Conservation (phyloP, 495 filamentous ascomycete species). For the Friedmanniomyces simplex region DNA sequence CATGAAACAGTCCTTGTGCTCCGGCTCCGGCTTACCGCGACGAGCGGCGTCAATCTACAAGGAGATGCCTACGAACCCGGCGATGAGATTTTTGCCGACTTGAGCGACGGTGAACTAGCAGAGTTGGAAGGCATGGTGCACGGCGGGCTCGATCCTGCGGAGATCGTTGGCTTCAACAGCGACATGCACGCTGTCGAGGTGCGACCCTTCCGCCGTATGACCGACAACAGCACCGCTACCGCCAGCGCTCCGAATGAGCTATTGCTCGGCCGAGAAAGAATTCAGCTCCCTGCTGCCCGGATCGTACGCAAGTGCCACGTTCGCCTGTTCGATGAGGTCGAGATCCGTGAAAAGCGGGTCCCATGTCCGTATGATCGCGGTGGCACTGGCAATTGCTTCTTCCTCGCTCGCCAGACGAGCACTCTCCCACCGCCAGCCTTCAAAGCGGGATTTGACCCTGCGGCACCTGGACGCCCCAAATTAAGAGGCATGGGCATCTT, state of each 20-base stretch:
- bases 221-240: conserved; percentile 11
- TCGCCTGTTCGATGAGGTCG: conserved; percentile 38
- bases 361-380: conserved; percentile 52
- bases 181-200: conserved; percentile 33
- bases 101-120: not conserved
- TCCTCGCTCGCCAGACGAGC: conserved; percentile 32
- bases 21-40: conserved; percentile 3
- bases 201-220: conserved; percentile 35
- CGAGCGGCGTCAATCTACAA: not conserved
- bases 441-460: conserved; percentile 48
- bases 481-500: conserved; percentile 57
- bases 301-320: conserved; percentile 50
- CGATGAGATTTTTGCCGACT: not conserved
- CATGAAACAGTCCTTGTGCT: conserved; percentile 48
- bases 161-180: conserved; percentile 38
- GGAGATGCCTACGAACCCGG: not conserved
- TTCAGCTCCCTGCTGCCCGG: conserved; percentile 29
- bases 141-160: conserved; percentile 41
- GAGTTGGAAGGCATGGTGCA: not conserved
- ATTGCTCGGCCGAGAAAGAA: conserved; percentile 42
- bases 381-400: conserved; percentile 56
- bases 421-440: conserved; percentile 22
- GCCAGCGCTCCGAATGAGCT: conserved; percentile 62
- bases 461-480: conserved; percentile 15
- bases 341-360: conserved; percentile 32